These are phyloP conservation scores for Proliferodiscus dingleyae DNA, from an alignment of 2,329 filamentous ascomycete genomes.

Conservation along the genomic window DNA sequence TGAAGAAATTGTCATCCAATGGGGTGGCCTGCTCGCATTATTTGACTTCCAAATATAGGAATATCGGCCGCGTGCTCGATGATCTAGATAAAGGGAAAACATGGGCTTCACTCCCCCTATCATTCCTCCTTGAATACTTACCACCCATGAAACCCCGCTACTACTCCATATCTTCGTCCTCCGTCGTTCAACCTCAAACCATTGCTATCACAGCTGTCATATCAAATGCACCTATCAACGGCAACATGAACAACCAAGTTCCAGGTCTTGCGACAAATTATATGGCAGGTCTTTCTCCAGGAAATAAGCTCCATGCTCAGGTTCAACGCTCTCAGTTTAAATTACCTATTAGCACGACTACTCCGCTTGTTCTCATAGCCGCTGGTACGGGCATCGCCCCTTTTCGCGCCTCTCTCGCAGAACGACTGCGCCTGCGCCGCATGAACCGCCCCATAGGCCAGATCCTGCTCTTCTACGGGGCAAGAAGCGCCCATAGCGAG, in stretches of 20 bases:
- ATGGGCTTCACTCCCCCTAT: slow-evolving; percentile 43
- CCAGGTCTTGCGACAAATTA: slow-evolving; percentile 37
- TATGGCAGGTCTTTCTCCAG: slow-evolving; percentile 22
- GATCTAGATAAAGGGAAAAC: not conserved
- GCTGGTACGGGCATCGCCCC: slow-evolving; percentile 45
- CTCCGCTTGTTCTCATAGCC: slow-evolving; percentile 48
- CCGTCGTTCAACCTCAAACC: slow-evolving; percentile 38
- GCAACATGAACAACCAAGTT: slow-evolving; percentile 21
- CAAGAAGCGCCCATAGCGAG: slow-evolving; percentile 39
- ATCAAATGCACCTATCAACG: slow-evolving; percentile 27
- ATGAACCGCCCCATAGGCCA: slow-evolving; percentile 40
- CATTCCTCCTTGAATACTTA: slow-evolving; percentile 51
- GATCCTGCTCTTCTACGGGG: slow-evolving; percentile 46
- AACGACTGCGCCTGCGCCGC: slow-evolving; percentile 38
- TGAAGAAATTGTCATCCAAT: slow-evolving; percentile 7
- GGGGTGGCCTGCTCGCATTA: slow-evolving; percentile 12
- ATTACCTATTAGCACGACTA: slow-evolving; percentile 37
- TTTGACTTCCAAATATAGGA: slow-evolving; percentile 9
- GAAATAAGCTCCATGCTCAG: slow-evolving; percentile 33
- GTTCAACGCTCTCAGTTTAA: slow-evolving; percentile 42
- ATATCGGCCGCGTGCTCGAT: slow-evolving; percentile 15
- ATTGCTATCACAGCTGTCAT: slow-evolving; percentile 38
- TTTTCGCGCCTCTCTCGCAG: slow-evolving; percentile 43
- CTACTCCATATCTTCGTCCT: slow-evolving; percentile 58
- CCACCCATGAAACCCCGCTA: slow-evolving; percentile 54